Conservation (phyloP, 495 filamentous ascomycete genomes). For the Cudoniella acicularis region DNA sequence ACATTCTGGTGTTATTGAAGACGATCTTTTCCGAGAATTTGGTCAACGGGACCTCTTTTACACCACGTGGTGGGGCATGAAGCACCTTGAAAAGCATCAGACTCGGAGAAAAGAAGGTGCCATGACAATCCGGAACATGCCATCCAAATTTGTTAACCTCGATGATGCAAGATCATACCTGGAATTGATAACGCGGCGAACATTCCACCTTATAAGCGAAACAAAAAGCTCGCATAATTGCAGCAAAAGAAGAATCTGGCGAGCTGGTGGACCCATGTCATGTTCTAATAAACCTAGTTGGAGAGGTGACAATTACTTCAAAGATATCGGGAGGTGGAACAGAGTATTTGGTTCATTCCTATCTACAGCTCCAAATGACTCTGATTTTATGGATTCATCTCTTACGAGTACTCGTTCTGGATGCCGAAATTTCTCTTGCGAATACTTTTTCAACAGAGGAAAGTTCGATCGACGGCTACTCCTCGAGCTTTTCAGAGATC, state of each 20-base stretch:
- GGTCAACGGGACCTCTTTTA: neutral
- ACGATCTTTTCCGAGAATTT: constrained; percentile 11
- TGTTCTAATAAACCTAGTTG: no score
- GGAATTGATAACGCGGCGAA: no score
- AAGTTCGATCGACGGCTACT: neutral
- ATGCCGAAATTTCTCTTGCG: neutral
- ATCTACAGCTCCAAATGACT: neutral
- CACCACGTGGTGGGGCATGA: constrained; percentile 6
- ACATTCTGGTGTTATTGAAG: constrained; percentile 2
- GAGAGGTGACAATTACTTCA: no score
- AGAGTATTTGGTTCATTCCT: neutral
- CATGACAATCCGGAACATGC: no score
- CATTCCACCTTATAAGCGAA: no score
- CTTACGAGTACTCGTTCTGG: neutral
- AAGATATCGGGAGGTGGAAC: neutral
- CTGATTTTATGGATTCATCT: neutral
- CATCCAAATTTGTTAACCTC: no score
- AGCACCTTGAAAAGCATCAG: neutral
- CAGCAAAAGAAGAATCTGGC: no score
- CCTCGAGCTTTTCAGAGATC: no score
- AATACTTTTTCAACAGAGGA: neutral
- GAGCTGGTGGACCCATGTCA: no score
- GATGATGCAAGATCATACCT: no score
- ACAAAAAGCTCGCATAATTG: no score
- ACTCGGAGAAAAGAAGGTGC: constrained; percentile 4